Base-by-base conservation (phyloP, 345 rosid species). In the Crucihimalaya himalaica region DNA sequence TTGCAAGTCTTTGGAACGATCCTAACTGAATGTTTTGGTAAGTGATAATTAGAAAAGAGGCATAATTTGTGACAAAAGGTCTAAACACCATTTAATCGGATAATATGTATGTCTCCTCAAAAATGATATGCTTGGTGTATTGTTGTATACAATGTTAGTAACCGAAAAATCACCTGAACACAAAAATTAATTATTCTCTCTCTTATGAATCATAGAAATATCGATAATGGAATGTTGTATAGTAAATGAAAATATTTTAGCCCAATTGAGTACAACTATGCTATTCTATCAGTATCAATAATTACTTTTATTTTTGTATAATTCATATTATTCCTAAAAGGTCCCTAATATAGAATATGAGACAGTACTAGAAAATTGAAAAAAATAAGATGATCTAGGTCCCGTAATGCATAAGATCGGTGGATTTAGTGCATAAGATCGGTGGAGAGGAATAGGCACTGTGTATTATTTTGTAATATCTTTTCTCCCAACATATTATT, bases 401-500 rank as follows among this genome's bases (percentile, higher is more conserved):
- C 68, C n/a, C n/a, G n/a, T n/a, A 45, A 16, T 63, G 39, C 53
- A 42, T 43, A 27, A 23, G 50, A 61, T 39, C n/a, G 40, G 68
- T 63, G 68, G 68, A 28, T n/a, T n/a, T n/a, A 45, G 25, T 63
- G 39, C 53, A 42, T 43, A 27, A 23, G 50, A 61, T 39, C n/a
- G 40, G 68, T 63, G 68, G 68, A 28, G 68, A 45, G 10, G 45
- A 28, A 61, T 45, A n/a, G 25, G 27, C 39, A 45, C 53, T 18
- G 25, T 28, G 6, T 9, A 27, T 60, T 37, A 20, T 63, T 45
- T 45, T 63, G 25, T 63, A 63, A 28, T 63, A 47, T 63, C 11
- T 63, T 63, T 27, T 10, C 43, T 9, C 9, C 10, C 51, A 27
- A 16, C n/a, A 43, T 6, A 10, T 27, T 16, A 45, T 15, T 63